Evolutionary conservation across 2,329 filamentous ascomycete species (phyloP).

Genomic region (Escovopsis sp.): DNA sequence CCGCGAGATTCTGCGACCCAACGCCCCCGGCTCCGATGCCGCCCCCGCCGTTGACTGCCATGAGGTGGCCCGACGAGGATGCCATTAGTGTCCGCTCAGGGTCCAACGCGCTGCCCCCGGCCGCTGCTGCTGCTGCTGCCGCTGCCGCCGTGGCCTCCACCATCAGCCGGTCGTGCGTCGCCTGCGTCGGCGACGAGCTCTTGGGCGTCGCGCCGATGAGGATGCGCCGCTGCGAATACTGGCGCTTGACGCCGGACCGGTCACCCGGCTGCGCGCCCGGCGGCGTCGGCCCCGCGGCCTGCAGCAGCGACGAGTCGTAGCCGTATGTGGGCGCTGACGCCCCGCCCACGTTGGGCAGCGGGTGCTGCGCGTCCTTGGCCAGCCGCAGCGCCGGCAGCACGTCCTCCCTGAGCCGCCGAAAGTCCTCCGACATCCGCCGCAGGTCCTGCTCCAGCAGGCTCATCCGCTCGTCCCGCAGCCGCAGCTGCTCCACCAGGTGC

Average conservation of each 20-base stretch:
- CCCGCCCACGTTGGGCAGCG: constrained; percentile 44
- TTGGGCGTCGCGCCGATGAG: constrained; percentile 59
- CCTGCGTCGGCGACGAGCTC: constrained; percentile 59
- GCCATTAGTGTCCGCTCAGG: constrained; percentile 43
- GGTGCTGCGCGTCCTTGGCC: constrained; percentile 82
- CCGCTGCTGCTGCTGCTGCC: constrained; percentile 48
- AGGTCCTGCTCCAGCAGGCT: constrained; percentile 69
- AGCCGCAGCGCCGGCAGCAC: constrained; percentile 80
- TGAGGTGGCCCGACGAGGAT: constrained; percentile 57
- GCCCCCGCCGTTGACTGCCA: constrained; percentile 50
- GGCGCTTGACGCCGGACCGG: constrained; percentile 43
- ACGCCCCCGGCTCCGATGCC: constrained; percentile 23
- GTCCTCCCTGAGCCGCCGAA: constrained; percentile 76
- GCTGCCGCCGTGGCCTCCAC: constrained; percentile 54
- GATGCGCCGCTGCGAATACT: constrained; percentile 63
- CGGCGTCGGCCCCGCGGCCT: constrained; percentile 40
- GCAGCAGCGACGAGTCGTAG: constrained; percentile 39
- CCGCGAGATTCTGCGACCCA: constrained; percentile 28
- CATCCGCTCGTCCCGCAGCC: constrained; percentile 81
- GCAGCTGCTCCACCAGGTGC: constrained; percentile 76
- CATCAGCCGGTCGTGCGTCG: constrained; percentile 49
- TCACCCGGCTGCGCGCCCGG: constrained; percentile 34
- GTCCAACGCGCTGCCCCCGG: no score
- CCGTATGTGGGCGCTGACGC: constrained; percentile 24
- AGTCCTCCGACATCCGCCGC: constrained; percentile 73